A percentile compares a stretch with the other conserved stretches of the same genome.
These are phyloP conservation scores for Boletus sp. DNA, from an alignment of 768 basidiomycete genomes.

Conservation along the genomic window DNA sequence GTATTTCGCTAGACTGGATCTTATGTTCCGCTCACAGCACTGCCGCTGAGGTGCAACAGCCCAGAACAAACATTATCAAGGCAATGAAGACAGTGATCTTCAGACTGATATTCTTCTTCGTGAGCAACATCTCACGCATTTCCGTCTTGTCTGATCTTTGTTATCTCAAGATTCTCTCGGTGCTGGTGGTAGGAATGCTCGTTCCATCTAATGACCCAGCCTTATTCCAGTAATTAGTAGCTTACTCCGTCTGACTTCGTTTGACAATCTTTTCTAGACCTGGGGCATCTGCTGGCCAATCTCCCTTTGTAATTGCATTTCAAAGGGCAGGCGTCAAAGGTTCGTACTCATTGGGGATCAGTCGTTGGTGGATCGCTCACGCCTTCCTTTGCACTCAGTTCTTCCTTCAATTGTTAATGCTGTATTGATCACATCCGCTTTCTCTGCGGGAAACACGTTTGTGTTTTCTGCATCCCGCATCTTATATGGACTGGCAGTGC, in stretches of 20 bases:
- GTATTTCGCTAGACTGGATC: constrained; percentile 7
- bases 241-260: neutral
- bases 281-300: constrained; percentile 53
- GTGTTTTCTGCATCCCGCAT: constrained; percentile 39
- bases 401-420: constrained; percentile 74
- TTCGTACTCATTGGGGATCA: constrained; percentile 12
- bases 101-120: constrained; percentile 52
- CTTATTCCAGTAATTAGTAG: constrained; percentile 41
- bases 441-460: constrained; percentile 66
- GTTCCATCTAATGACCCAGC: constrained; percentile 64
- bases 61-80: constrained; percentile 75
- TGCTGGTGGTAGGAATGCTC: constrained; percentile 69
- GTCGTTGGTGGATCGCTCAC: constrained; percentile 11
- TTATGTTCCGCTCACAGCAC: constrained; percentile 40
- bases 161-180: constrained; percentile 17
- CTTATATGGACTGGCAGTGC: constrained; percentile 45
- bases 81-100: constrained; percentile 77
- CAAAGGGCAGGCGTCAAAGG: constrained; percentile 67
- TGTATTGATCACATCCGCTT: constrained; percentile 65
- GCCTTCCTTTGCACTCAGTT: constrained; percentile 27
- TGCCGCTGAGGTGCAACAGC: constrained; percentile 75
- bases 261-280: constrained; percentile 5
- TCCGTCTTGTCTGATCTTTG: neutral
- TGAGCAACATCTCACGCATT: neutral
- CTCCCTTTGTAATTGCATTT: constrained; percentile 86